phyloP scores from a whole-genome alignment of 331 rosid species.

The Acacia concinna region DNA sequence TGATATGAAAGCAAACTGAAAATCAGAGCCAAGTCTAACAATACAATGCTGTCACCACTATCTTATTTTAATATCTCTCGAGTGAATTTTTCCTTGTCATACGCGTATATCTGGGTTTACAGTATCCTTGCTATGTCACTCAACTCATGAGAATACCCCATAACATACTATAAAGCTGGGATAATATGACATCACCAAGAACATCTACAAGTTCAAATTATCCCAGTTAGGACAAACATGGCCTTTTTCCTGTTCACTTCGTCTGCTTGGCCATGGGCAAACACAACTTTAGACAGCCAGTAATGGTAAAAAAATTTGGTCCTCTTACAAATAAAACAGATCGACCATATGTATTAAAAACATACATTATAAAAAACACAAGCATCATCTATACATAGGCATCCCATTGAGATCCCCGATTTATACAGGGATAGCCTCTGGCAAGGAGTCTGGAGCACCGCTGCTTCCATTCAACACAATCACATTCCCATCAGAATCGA shows the following conservation, averaged over 20 bases:
- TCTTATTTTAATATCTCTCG: not conserved
- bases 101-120: not conserved
- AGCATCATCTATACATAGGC: slow-evolving; percentile 27
- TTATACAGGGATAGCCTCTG: slow-evolving; percentile 63
- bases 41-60: no score
- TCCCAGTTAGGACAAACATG: not conserved
- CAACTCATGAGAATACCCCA: not conserved
- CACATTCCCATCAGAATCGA: slow-evolving; percentile 90
- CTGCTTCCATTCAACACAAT: slow-evolving; percentile 83
- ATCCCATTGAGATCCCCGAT: not conserved
- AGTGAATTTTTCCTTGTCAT: not conserved
- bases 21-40: not conserved
- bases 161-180: not conserved
- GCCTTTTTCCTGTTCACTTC: not conserved
- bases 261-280: slow-evolving; percentile 1
- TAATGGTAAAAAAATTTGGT: slow-evolving; percentile 16
- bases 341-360: slow-evolving; percentile 30
- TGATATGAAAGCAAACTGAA: not conserved
- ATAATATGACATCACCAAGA: not conserved
- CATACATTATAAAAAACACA: slow-evolving; percentile 21
- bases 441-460: slow-evolving; percentile 60
- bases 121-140: not conserved
- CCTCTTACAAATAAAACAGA: slow-evolving; percentile 28
- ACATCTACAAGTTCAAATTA: not conserved
- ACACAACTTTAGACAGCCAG: not conserved